Conservation (phyloP, 495 filamentous ascomycete species). For the Niebla homalea region DNA sequence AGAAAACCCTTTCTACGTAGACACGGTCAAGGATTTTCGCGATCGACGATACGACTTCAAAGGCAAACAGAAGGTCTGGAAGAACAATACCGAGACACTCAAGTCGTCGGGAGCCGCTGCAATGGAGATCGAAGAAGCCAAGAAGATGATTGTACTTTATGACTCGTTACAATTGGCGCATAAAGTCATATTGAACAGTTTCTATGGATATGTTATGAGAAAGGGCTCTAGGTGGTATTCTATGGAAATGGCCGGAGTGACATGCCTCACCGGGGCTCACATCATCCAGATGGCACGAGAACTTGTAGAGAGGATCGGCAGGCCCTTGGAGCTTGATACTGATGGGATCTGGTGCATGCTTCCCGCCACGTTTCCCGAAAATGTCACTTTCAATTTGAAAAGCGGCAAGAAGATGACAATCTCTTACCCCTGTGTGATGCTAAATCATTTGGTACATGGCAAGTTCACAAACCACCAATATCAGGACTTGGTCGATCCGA, state of each 20-base stretch:
- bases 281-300: conserved; percentile 97
- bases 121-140: conserved; percentile 77
- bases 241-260: conserved; percentile 99
- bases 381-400: conserved; percentile 85
- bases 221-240: conserved; percentile 99
- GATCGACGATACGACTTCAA: conserved; percentile 98
- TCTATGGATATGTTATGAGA: conserved; percentile 99
- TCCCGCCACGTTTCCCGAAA: conserved; percentile 91
- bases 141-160: conserved; percentile 96
- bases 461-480: conserved; percentile 97
- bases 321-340: conserved; percentile 93
- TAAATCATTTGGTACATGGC: conserved; percentile 93
- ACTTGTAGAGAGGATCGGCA: conserved; percentile 84
- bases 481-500: conserved; percentile 68
- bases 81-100: conserved; percentile 79
- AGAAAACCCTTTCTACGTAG: conserved; percentile 97
- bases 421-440: conserved; percentile 97
- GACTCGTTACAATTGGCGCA: conserved; percentile 95
- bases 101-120: conserved; percentile 66
- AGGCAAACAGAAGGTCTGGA: conserved; percentile 96
- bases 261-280: conserved; percentile 87
- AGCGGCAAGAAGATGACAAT: conserved; percentile 91
- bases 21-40: conserved; percentile 89
- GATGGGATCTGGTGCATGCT: conserved; percentile 99
- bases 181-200: conserved; percentile 98